A percentile compares a stretch with the other conserved stretches of the same genome.
Evolutionary conservation across 495 filamentous ascomycete genomes (phyloP).

Genomic region (Podospora fimiseda): DNA sequence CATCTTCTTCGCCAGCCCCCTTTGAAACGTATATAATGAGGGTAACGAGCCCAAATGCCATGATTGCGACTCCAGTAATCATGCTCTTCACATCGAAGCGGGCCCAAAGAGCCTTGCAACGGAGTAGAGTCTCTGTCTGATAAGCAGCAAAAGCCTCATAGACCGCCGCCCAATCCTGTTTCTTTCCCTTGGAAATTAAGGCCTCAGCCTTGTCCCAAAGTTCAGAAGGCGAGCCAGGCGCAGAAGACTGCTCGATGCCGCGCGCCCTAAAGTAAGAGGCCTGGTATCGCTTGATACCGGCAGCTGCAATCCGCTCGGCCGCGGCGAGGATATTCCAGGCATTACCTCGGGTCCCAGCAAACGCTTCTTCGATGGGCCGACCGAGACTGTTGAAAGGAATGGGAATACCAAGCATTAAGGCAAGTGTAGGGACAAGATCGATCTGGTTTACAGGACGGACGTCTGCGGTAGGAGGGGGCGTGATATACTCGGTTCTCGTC

Average conservation of each 20-base stretch:
- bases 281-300: constrained; percentile 88
- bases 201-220: constrained; percentile 51
- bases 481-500: constrained; percentile 50
- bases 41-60: constrained; percentile 57
- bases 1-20: constrained; percentile 37
- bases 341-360: constrained; percentile 59
- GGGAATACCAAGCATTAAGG: constrained; percentile 79
- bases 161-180: constrained; percentile 29
- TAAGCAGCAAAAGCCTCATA: constrained; percentile 64
- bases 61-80: constrained; percentile 65
- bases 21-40: constrained; percentile 65
- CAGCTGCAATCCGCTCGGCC: constrained; percentile 70
- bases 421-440: constrained; percentile 87
- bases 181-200: constrained; percentile 20
- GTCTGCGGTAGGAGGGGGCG: constrained; percentile 68
- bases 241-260: constrained; percentile 54
- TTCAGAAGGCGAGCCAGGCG: constrained; percentile 46
- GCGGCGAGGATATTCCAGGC: constrained; percentile 68
- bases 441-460: constrained; percentile 86
- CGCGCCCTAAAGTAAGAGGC: constrained; percentile 49
- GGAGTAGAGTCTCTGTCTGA: constrained; percentile 66
- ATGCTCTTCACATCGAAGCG: constrained; percentile 83
- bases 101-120: constrained; percentile 86
- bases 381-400: constrained; percentile 98
- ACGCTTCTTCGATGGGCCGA: constrained; percentile 88